A percentile compares a stretch with the other conserved stretches of the same genome.
These are phyloP conservation scores for Clathrus columnatus DNA, from an alignment of 768 basidiomycete genomes.

Conservation along the genomic window DNA sequence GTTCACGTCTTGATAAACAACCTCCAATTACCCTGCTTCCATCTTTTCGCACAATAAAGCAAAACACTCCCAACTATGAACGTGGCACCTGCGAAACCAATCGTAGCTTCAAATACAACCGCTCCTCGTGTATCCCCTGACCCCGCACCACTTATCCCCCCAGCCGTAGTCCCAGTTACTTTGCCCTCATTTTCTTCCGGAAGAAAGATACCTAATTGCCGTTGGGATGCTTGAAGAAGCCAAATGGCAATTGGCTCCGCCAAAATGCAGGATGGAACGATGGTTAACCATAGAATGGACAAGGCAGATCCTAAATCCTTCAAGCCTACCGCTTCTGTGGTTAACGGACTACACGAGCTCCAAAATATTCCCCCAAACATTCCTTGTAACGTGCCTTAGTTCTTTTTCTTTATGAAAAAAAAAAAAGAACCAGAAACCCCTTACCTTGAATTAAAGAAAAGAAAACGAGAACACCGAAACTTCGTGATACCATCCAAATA, in stretches of 20 bases:
- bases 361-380: slow-evolving; percentile 15
- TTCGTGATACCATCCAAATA: slow-evolving; percentile 24
- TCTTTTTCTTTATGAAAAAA: not conserved
- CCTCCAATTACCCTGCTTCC: slow-evolving; percentile 15
- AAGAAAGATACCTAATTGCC: not conserved
- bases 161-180: not conserved
- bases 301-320: slow-evolving; percentile 10
- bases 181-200: not conserved
- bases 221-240: slow-evolving; percentile 11
- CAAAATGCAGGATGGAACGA: slow-evolving; percentile 4
- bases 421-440: not conserved
- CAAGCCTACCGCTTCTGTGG: slow-evolving; percentile 16
- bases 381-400: not conserved
- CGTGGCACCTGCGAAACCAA: slow-evolving; percentile 15
- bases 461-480: slow-evolving; percentile 22
- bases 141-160: not conserved
- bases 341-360: slow-evolving; percentile 12
- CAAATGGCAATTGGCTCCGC: slow-evolving; percentile 11
- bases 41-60: slow-evolving; percentile 15
- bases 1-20: slow-evolving; percentile 4
- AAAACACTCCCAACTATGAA: slow-evolving; percentile 13
- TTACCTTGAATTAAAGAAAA: slow-evolving; percentile 24
- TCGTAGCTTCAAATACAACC: slow-evolving; percentile 12
- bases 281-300: slow-evolving; percentile 10
- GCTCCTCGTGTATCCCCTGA: not conserved